A percentile compares a stretch with the other conserved stretches of the same genome.
Evolutionary conservation across 176 grass and related monocot species (phyloP).

Genomic region (Lolium perenne): DNA sequence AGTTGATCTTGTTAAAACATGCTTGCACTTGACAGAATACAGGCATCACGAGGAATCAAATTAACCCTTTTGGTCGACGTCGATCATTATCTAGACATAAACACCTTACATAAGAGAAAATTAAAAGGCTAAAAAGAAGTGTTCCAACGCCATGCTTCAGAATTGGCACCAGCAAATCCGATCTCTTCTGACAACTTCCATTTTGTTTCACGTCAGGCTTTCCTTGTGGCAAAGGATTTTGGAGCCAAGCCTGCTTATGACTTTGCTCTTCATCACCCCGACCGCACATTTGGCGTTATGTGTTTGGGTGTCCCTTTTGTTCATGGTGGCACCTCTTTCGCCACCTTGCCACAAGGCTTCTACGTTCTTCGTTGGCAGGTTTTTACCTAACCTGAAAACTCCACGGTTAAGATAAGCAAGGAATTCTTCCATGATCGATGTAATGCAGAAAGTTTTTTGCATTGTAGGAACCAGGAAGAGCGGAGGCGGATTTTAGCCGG

Average conservation of each 20-base stretch:
- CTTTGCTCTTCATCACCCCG: constrained; percentile 46
- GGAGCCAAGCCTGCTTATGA: constrained; percentile 33
- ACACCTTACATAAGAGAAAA: not conserved
- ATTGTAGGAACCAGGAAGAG: constrained; percentile 56
- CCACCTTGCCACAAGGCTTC: constrained; percentile 52
- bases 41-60: too few species aligned
- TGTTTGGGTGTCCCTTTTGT: constrained; percentile 45
- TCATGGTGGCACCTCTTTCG: not conserved
- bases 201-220: constrained; percentile 32
- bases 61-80: too few species aligned
- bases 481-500: constrained; percentile 69
- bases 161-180: not conserved
- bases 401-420: not conserved
- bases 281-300: constrained; percentile 28
- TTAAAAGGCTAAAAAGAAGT: not conserved
- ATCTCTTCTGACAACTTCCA: not conserved
- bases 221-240: constrained; percentile 44
- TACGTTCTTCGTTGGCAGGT: constrained; percentile 55
- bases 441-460: not conserved
- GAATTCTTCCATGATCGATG: not conserved
- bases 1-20: too few species aligned
- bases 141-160: not conserved
- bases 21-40: too few species aligned
- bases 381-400: constrained; percentile 2
- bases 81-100: not conserved